These are phyloP conservation scores for Sporothrix euskadiensis DNA, from an alignment of 2,329 filamentous ascomycete species.

Conservation along the genomic window DNA sequence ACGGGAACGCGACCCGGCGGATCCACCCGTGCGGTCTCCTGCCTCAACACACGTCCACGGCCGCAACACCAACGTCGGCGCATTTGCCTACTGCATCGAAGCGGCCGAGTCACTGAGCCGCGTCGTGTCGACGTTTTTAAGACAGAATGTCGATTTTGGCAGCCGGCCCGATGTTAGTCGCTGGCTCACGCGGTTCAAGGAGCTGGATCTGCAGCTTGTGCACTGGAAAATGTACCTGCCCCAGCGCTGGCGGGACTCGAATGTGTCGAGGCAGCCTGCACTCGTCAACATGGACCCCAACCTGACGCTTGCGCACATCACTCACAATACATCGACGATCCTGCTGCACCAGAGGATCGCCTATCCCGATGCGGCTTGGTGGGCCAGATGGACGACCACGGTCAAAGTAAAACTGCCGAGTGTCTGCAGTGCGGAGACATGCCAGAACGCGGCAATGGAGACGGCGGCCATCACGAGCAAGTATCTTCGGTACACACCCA, in stretches of 20 bases:
- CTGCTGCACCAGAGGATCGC: constrained; percentile 52
- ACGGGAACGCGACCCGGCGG: neutral
- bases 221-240: constrained; percentile 37
- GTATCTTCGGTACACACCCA: constrained; percentile 45
- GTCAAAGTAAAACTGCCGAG: constrained; percentile 44
- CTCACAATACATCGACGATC: constrained; percentile 53
- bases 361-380: constrained; percentile 41
- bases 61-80: constrained; percentile 36
- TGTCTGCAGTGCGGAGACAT: constrained; percentile 51
- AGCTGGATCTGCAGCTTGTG: constrained; percentile 43
- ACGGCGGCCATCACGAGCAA: constrained; percentile 49
- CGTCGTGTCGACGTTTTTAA: constrained; percentile 42
- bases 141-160: constrained; percentile 40
- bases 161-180: constrained; percentile 39
- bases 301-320: constrained; percentile 51
- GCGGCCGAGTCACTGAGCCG: constrained; percentile 43
- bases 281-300: constrained; percentile 50
- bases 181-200: constrained; percentile 46
- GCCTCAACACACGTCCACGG: constrained; percentile 11
- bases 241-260: constrained; percentile 37
- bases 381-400: constrained; percentile 31
- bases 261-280: constrained; percentile 37
- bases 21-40: constrained; percentile 7
- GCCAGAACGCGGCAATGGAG: constrained; percentile 48
- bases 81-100: constrained; percentile 44